phyloP scores from a whole-genome alignment of 1,284 basidiomycete genomes.

The Fomitopsis pinicola region DNA sequence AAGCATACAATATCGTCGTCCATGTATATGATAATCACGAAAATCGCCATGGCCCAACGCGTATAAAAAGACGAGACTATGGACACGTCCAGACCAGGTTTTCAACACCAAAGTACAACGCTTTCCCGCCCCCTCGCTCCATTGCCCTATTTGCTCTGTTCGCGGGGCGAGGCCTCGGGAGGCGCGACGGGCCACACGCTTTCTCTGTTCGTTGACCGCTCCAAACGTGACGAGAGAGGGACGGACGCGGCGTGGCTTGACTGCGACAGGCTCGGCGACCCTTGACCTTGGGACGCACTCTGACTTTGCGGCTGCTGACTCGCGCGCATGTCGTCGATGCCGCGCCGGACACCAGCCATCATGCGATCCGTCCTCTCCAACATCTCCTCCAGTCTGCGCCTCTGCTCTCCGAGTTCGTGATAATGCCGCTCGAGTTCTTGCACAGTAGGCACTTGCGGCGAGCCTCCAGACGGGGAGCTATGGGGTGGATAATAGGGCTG shows the following conservation, averaged over 20 bases:
- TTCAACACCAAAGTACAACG: background rate
- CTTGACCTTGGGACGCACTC: background rate
- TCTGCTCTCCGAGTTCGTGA: conserved; percentile 53
- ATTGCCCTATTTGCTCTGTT: conserved; percentile 12
- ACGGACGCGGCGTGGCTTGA: conserved; percentile 19
- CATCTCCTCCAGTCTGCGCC: conserved; percentile 62
- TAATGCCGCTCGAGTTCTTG: conserved; percentile 70
- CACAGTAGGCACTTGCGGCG: conserved; percentile 41
- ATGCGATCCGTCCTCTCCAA: conserved; percentile 67
- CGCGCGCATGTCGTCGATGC: conserved; percentile 65
- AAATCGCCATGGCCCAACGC: background rate
- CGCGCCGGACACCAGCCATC: conserved; percentile 65
- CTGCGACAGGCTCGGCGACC: conserved; percentile 9
- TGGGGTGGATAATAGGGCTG: conserved; percentile 20
- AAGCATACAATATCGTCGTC: background rate
- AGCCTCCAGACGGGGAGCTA: conserved; percentile 22
- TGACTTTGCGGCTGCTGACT: conserved; percentile 4
- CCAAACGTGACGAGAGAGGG: conserved; percentile 23
- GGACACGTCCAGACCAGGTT: background rate
- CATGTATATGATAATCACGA: background rate
- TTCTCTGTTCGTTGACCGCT: conserved; percentile 25
- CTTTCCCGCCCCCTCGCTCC: no score
- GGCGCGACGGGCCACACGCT: conserved; percentile 33
- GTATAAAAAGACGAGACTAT: background rate
- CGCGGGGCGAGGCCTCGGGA: conserved; percentile 19